A percentile compares a stretch with the other conserved stretches of the same genome.
These are phyloP conservation scores for Thielaviopsis euricoi DNA, from an alignment of 2,329 filamentous ascomycete genomes.

Conservation along the genomic window DNA sequence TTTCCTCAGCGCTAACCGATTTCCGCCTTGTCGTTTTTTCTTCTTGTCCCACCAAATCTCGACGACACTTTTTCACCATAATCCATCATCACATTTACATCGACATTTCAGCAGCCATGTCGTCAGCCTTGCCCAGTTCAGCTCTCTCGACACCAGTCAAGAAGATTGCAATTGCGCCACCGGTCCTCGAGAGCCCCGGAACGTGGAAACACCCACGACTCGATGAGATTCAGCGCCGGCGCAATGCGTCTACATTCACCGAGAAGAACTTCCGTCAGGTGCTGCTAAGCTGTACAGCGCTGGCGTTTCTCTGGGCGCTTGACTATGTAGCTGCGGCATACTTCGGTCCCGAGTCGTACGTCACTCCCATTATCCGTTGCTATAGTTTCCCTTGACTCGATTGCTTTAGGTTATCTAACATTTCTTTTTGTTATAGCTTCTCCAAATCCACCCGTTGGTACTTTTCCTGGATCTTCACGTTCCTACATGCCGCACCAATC, in stretches of 20 bases:
- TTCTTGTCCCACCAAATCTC: neutral
- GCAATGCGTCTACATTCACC: slow-evolving; percentile 62
- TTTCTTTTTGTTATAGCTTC: slow-evolving; percentile 1
- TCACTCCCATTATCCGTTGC: neutral
- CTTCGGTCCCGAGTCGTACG: slow-evolving; percentile 25
- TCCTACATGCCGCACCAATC: slow-evolving; percentile 39
- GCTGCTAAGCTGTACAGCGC: slow-evolving; percentile 44
- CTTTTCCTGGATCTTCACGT: slow-evolving; percentile 26
- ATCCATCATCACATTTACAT: neutral
- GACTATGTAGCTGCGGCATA: slow-evolving; percentile 22
- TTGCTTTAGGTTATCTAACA: slow-evolving; percentile 19
- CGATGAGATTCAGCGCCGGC: slow-evolving; percentile 69
- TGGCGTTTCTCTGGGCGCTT: slow-evolving; percentile 23
- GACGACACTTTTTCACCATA: neutral
- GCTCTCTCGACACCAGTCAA: slow-evolving; percentile 23
- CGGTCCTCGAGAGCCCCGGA: slow-evolving; percentile 42
- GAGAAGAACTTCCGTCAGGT: slow-evolving; percentile 59
- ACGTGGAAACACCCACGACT: slow-evolving; percentile 85
- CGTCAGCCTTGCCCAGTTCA: neutral
- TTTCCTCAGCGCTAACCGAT: too few relatives aligned
- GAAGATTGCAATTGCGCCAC: slow-evolving; percentile 21
- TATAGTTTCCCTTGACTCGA: slow-evolving; percentile 1
- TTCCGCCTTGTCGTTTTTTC: neutral
- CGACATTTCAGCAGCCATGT: neutral
- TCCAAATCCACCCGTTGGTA: slow-evolving; percentile 4